Conservation (phyloP, 495 filamentous ascomycete genomes). For the Clohesyomyces aquaticus region DNA sequence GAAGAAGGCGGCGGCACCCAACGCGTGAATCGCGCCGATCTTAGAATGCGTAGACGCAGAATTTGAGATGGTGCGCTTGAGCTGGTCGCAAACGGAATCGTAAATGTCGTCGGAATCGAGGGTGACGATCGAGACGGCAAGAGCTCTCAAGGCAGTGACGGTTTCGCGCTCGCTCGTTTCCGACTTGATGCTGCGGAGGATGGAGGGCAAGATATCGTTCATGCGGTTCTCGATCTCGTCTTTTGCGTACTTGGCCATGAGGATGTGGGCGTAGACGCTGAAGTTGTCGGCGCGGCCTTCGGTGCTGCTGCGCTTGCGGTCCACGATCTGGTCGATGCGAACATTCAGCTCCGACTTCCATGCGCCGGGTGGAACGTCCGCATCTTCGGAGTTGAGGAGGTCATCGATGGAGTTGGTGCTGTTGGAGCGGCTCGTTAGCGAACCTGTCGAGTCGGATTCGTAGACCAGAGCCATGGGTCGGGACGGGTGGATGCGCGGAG, state of each 20-base stretch:
- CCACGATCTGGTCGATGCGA: constrained; percentile 78
- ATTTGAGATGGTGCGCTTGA: constrained; percentile 75
- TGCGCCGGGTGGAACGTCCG: constrained; percentile 54
- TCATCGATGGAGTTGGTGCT: constrained; percentile 59
- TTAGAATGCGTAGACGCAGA: constrained; percentile 68
- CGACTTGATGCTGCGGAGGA: constrained; percentile 72
- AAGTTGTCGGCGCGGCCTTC: constrained; percentile 77
- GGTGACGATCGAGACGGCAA: constrained; percentile 77
- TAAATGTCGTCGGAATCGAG: constrained; percentile 70
- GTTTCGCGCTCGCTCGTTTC: constrained; percentile 75
- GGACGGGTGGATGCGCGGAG: constrained; percentile 11
- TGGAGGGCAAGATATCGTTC: constrained; percentile 68
- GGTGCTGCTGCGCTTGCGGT: constrained; percentile 83
- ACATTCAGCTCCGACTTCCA: constrained; percentile 72
- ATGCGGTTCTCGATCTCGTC: constrained; percentile 66
- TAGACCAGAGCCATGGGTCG: constrained; percentile 22
- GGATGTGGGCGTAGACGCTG: constrained; percentile 67
- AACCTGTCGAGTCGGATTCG: neutral
- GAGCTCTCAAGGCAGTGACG: constrained; percentile 70
- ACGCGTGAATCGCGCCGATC: constrained; percentile 72
- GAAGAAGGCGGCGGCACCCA: constrained; percentile 73
- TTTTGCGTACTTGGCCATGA: constrained; percentile 72
- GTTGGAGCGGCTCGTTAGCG: constrained; percentile 33
- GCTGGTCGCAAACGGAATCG: constrained; percentile 61
- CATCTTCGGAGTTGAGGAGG: constrained; percentile 56